phyloP scores from a whole-genome alignment of 768 basidiomycete genomes.

The Boletellus sp. region DNA sequence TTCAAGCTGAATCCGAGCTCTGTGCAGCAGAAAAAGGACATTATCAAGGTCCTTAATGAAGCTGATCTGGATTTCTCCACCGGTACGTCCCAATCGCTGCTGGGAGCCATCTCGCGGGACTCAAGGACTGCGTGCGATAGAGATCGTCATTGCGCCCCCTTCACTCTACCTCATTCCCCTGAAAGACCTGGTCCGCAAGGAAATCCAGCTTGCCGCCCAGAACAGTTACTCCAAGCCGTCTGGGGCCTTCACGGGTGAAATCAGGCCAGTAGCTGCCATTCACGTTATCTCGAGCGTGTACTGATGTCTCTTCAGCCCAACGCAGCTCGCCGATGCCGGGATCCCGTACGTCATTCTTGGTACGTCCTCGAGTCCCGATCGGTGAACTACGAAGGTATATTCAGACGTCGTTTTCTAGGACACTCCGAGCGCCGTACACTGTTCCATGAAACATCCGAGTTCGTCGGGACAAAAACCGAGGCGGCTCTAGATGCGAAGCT shows the following conservation, averaged over 20 bases:
- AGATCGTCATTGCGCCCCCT: constrained; percentile 93
- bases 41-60: constrained; percentile 71
- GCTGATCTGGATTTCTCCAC: constrained; percentile 73
- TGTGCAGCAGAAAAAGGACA: constrained; percentile 55
- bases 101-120: neutral
- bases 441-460: constrained; percentile 82
- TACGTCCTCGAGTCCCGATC: constrained; percentile 28
- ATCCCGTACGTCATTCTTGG: constrained; percentile 93
- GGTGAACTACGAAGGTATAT: neutral
- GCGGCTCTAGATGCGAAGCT: constrained; percentile 74
- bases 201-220: constrained; percentile 82
- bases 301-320: constrained; percentile 47
- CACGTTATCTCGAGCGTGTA: neutral
- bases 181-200: constrained; percentile 55
- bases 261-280: constrained; percentile 52
- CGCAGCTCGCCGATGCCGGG: constrained; percentile 80
- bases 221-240: constrained; percentile 81
- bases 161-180: constrained; percentile 81
- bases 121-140: constrained; percentile 37
- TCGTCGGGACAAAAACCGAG: constrained; percentile 83
- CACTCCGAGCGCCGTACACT: constrained; percentile 95
- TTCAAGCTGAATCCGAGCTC: constrained; percentile 95
- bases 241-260: constrained; percentile 96
- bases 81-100: constrained; percentile 41
- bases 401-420: constrained; percentile 41